phyloP scores from a whole-genome alignment of 148 eudicot genomes.

The Dysphania ambrosioides region DNA sequence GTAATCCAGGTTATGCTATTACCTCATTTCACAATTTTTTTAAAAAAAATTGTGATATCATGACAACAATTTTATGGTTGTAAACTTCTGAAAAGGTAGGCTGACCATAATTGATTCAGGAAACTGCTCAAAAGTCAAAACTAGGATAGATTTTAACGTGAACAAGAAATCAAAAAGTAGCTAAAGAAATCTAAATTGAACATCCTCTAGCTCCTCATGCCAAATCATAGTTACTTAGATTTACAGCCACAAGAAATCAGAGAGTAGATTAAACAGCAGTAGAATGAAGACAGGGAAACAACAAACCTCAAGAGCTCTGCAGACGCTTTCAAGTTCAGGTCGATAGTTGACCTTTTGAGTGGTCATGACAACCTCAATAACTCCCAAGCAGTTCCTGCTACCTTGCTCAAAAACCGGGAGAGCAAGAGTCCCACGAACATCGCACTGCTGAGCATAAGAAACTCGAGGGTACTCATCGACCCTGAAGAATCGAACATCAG shows the following conservation, averaged over 20 bases:
- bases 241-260: background rate
- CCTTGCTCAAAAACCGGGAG: slow-evolving; percentile 90
- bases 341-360: slow-evolving; percentile 66
- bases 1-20: background rate
- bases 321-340: slow-evolving; percentile 74
- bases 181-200: too few species aligned
- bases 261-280: background rate
- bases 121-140: slow-evolving; percentile 2
- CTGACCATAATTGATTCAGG: background rate
- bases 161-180: too few species aligned
- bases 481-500: slow-evolving; percentile 78
- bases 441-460: slow-evolving; percentile 63
- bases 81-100: slow-evolving; percentile 6
- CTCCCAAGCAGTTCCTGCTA: slow-evolving; percentile 74
- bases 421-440: slow-evolving; percentile 80
- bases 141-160: background rate
- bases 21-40: background rate
- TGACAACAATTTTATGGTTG: background rate
- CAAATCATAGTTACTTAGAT: background rate
- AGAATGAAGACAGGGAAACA: slow-evolving; percentile 6
- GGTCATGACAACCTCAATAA: slow-evolving; percentile 81
- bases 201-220: too few species aligned
- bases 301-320: slow-evolving; percentile 83
- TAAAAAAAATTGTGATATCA: background rate
- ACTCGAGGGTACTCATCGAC: slow-evolving; percentile 79